These are phyloP conservation scores for Podaxis sp. DNA, from an alignment of 768 basidiomycete species.

Conservation along the genomic window DNA sequence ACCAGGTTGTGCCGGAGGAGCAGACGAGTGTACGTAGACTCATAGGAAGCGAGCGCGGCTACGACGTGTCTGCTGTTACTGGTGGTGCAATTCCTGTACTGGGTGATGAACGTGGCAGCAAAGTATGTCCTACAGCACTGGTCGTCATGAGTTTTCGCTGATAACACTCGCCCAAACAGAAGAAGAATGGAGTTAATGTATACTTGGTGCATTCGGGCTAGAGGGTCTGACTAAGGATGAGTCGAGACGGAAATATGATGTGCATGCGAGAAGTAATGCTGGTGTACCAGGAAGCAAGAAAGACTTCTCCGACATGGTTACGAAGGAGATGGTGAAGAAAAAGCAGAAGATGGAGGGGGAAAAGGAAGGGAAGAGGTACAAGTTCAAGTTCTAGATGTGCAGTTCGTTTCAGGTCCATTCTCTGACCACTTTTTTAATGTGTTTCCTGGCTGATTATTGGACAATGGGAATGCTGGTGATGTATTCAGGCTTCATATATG, in stretches of 20 bases:
- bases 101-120: slow-evolving; percentile 88
- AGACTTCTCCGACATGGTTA: slow-evolving; percentile 88
- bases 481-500: not conserved
- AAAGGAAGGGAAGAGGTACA: slow-evolving; percentile 35
- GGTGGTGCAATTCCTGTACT: slow-evolving; percentile 69
- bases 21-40: slow-evolving; percentile 84
- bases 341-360: slow-evolving; percentile 69
- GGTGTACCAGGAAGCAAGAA: slow-evolving; percentile 77
- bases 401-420: slow-evolving; percentile 4
- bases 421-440: not conserved
- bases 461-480: not conserved
- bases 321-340: slow-evolving; percentile 84
- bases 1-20: slow-evolving; percentile 94
- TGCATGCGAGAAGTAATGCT: slow-evolving; percentile 64
- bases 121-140: slow-evolving; percentile 52
- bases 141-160: slow-evolving; percentile 2
- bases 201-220: slow-evolving; percentile 82
- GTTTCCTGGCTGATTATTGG: not conserved
- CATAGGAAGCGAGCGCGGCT: slow-evolving; percentile 96
- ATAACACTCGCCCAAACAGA: slow-evolving; percentile 42
- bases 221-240: slow-evolving; percentile 92
- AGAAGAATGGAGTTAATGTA: slow-evolving; percentile 91
- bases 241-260: slow-evolving; percentile 83
- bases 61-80: slow-evolving; percentile 79
- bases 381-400: slow-evolving; percentile 42